phyloP scores from a whole-genome alignment of 345 rosid genomes.

The Turnera subulata region DNA sequence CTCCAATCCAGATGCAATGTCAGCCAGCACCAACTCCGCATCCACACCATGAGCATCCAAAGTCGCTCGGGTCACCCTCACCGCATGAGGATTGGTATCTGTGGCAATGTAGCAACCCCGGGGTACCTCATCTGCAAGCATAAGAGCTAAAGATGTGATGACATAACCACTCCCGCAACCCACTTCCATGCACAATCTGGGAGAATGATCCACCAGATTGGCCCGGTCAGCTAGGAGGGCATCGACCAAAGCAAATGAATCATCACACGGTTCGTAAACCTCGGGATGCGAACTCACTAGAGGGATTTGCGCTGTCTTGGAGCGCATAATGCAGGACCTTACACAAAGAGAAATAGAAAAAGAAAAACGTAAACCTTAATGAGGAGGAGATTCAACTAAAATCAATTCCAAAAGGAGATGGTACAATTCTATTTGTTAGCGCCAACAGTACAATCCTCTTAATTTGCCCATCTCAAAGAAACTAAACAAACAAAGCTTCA shows the following conservation, averaged over 20 bases:
- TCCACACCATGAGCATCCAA: constrained; percentile 61
- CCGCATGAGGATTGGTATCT: constrained; percentile 59
- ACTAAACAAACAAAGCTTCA: too few relatives aligned
- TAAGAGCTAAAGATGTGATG: constrained; percentile 73
- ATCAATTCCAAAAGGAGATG: too few relatives aligned
- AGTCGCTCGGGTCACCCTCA: constrained; percentile 55
- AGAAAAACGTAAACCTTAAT: too few relatives aligned
- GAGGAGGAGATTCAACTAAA: too few relatives aligned
- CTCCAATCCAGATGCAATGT: constrained; percentile 70
- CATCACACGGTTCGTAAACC: constrained; percentile 92
- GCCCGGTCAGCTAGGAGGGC: constrained; percentile 68
- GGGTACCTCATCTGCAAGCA: constrained; percentile 42
- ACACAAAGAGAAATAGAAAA: too few relatives aligned
- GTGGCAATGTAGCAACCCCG: constrained; percentile 56
- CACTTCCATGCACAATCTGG: constrained; percentile 65
- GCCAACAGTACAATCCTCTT: too few relatives aligned
- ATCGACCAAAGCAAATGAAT: constrained; percentile 85
- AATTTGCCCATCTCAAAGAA: too few relatives aligned
- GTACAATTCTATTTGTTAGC: too few relatives aligned
- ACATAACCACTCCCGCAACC: constrained; percentile 91
- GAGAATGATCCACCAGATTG: constrained; percentile 54
- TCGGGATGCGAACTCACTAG: constrained; percentile 78
- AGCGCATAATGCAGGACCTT: constrained; percentile 27
- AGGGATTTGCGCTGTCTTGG: constrained; percentile 60
- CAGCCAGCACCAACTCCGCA: constrained; percentile 56